Conservation (phyloP, 495 filamentous ascomycete genomes). For the Trichocladium uniseriatum region DNA sequence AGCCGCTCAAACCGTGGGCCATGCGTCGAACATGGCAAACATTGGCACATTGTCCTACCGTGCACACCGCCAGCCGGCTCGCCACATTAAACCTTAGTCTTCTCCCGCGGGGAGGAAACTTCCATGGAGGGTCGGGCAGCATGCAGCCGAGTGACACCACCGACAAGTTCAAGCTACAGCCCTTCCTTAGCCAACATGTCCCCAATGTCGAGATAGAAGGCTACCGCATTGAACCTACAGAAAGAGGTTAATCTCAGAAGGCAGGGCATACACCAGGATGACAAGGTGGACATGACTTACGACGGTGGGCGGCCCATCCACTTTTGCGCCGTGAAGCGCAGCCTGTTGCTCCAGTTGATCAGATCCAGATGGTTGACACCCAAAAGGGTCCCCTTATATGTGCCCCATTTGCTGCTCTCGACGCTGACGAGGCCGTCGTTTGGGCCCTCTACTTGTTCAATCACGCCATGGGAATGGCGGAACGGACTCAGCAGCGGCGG, state of each 20-base stretch:
- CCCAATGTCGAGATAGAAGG: slow-evolving; percentile 87
- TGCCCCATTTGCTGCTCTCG: slow-evolving; percentile 76
- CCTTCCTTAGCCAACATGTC: slow-evolving; percentile 74
- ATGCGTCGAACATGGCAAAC: neutral
- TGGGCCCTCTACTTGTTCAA: slow-evolving; percentile 61
- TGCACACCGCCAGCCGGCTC: neutral
- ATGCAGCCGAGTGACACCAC: neutral
- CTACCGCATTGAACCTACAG: slow-evolving; percentile 83
- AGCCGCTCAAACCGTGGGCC: neutral
- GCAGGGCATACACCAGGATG: neutral
- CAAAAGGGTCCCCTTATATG: slow-evolving; percentile 83
- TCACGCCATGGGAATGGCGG: slow-evolving; percentile 58
- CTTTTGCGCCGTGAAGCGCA: slow-evolving; percentile 61
- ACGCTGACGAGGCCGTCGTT: slow-evolving; percentile 96
- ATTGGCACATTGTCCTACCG: slow-evolving; percentile 1
- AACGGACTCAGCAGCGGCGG: slow-evolving; percentile 66
- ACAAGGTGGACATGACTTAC: slow-evolving; percentile 36
- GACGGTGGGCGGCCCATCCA: slow-evolving; percentile 59
- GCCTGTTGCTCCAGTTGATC: slow-evolving; percentile 90
- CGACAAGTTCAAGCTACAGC: slow-evolving; percentile 27
- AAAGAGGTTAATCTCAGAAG: neutral
- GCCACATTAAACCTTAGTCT: neutral
- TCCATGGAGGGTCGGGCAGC: neutral
- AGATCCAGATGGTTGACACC: slow-evolving; percentile 83
- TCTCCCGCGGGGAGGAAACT: neutral